Conservation (phyloP, 1,284 basidiomycete species). For the Athelia sp. region DNA sequence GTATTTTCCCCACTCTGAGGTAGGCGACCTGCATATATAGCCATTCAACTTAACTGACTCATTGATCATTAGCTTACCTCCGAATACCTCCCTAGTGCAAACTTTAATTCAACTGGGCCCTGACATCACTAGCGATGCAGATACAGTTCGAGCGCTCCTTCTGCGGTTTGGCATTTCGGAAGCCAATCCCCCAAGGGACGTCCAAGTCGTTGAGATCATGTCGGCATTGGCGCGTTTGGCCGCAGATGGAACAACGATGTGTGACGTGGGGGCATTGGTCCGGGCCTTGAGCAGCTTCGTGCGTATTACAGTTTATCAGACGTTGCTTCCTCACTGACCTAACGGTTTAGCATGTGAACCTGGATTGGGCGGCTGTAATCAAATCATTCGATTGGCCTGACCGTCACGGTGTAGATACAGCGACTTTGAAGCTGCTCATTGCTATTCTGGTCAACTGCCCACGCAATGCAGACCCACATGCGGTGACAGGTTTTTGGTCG, state of each 20-base stretch:
- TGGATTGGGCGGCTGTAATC: conserved; percentile 80
- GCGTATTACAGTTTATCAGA: conserved; percentile 26
- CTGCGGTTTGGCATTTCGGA: conserved; percentile 70
- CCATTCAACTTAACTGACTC: conserved; percentile 10
- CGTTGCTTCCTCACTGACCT: conserved; percentile 7
- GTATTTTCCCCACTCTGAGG: conserved; percentile 62
- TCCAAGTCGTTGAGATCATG: conserved; percentile 65
- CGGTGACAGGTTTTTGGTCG: conserved; percentile 78
- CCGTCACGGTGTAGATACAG: conserved; percentile 76
- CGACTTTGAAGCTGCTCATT: conserved; percentile 76
- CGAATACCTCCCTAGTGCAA: conserved; percentile 66
- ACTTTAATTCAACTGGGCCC: conserved; percentile 69
- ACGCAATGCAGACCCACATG: conserved; percentile 65
- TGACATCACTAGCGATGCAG: conserved; percentile 69
- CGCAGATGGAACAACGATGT: conserved; percentile 62
- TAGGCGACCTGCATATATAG: conserved; percentile 24
- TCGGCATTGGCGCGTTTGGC: conserved; percentile 61
- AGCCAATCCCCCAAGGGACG: conserved; percentile 60
- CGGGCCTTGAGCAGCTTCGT: conserved; percentile 66
- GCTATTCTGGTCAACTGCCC: conserved; percentile 73
- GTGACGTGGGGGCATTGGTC: conserved; percentile 76
- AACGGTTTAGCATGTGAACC: conserved; percentile 43
- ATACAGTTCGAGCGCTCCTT: conserved; percentile 63
- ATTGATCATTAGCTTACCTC: conserved; percentile 46
- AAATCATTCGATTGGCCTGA: conserved; percentile 76